A percentile compares a stretch with the other conserved stretches of the same genome.
phyloP scores from a whole-genome alignment of 352 stramenopile species.

The Thalassiosira mediterranea region DNA sequence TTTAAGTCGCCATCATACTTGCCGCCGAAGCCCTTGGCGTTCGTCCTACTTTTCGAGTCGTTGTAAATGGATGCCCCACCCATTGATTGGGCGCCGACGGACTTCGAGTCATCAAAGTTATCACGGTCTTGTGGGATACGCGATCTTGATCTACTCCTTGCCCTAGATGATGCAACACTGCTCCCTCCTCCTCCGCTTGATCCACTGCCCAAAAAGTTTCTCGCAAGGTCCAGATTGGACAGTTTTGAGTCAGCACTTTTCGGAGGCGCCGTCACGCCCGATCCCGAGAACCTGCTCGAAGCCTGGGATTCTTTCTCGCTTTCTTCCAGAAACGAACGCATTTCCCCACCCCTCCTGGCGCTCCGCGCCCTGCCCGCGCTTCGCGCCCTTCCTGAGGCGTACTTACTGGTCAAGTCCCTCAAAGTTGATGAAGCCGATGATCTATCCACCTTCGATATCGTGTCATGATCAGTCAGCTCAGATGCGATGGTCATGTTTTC shows the following conservation, averaged over 20 bases:
- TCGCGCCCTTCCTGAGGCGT: slow-evolving; percentile 29
- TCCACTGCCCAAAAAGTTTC: slow-evolving; percentile 37
- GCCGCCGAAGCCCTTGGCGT: slow-evolving; percentile 44
- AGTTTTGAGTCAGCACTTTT: slow-evolving; percentile 33
- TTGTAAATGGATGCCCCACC: slow-evolving; percentile 49
- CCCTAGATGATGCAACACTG: slow-evolving; percentile 4
- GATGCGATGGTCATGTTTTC: slow-evolving; percentile 57
- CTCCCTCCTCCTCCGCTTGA: neutral
- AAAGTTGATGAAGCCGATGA: too few relatives aligned
- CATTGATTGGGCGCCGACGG: slow-evolving; percentile 38
- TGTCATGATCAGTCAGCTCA: slow-evolving; percentile 49
- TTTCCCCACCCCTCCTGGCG: slow-evolving; percentile 22
- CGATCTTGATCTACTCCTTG: slow-evolving; percentile 39
- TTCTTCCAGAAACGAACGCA: slow-evolving; percentile 12
- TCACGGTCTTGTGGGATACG: slow-evolving; percentile 47
- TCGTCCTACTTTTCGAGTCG: slow-evolving; percentile 26
- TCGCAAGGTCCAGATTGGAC: slow-evolving; percentile 54
- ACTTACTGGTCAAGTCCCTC: slow-evolving; percentile 18
- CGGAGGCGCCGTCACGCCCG: neutral
- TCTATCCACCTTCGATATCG: too few relatives aligned
- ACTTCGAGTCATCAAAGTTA: slow-evolving; percentile 48
- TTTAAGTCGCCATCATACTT: slow-evolving; percentile 56
- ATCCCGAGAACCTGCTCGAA: slow-evolving; percentile 15
- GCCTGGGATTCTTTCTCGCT: too few relatives aligned
- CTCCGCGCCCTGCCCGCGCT: slow-evolving; percentile 33